Percentiles rank a stretch among this genome's conserved stretches.
These are phyloP conservation scores for Clonostachys rosea DNA, from an alignment of 2,329 filamentous ascomycete genomes.

Conservation along the genomic window DNA sequence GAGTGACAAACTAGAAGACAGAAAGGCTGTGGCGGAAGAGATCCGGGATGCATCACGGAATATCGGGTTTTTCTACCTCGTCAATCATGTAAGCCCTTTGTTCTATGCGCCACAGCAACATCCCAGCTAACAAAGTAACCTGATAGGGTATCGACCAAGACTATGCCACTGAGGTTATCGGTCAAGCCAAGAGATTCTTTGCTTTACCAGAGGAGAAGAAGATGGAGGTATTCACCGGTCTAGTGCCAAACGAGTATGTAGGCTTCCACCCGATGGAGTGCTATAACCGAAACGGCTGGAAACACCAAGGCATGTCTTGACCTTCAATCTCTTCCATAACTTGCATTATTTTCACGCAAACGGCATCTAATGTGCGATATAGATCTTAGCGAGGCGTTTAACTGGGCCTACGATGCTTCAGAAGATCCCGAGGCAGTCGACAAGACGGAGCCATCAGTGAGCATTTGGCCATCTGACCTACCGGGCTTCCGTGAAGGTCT, in stretches of 20 bases:
- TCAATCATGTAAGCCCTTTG: conserved; percentile 17
- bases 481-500: conserved; percentile 26
- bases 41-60: conserved; percentile 31
- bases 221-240: conserved; percentile 36
- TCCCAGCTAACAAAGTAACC: conserved; percentile 3
- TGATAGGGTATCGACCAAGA: conserved; percentile 17
- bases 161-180: conserved; percentile 20
- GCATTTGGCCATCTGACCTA: conserved; percentile 21
- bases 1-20: conserved; percentile 22
- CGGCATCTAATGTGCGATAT: conserved; percentile 1
- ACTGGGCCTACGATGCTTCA: conserved; percentile 22
- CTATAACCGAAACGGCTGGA: conserved; percentile 32
- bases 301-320: conserved; percentile 18
- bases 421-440: conserved; percentile 17
- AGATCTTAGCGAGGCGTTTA: conserved; percentile 25
- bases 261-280: conserved; percentile 26
- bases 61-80: conserved; percentile 39
- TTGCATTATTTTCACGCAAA: not conserved
- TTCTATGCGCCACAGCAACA: not conserved
- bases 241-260: conserved; percentile 23
- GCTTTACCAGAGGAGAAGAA: conserved; percentile 35
- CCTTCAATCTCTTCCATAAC: conserved; percentile 6
- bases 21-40: conserved; percentile 27
- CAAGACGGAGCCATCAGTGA: conserved; percentile 12
- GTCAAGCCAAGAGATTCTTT: conserved; percentile 34